A percentile compares a stretch with the other conserved stretches of the same genome.
Evolutionary conservation across 495 filamentous ascomycete genomes (phyloP).

Genomic region (Penicillium goetzii): DNA sequence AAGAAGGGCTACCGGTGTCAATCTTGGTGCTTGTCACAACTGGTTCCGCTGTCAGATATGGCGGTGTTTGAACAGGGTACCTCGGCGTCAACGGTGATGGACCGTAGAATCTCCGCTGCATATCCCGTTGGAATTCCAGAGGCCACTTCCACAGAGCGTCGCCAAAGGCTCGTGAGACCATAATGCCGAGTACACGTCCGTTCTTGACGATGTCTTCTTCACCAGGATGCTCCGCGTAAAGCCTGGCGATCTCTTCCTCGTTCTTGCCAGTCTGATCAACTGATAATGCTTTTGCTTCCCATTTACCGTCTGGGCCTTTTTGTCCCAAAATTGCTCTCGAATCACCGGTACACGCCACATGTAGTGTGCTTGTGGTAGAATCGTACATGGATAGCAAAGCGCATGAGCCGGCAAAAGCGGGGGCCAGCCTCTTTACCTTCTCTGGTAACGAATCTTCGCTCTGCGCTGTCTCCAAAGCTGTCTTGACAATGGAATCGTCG

Average conservation of each 20-base stretch:
- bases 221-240: conserved; percentile 59
- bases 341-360: conserved; percentile 63
- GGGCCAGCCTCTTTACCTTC: conserved; percentile 41
- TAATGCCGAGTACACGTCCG: conserved; percentile 60
- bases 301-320: conserved; percentile 46
- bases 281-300: conserved; percentile 55
- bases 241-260: conserved; percentile 50
- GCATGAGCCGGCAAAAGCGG: conserved; percentile 61
- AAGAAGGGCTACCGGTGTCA: conserved; percentile 49
- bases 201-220: conserved; percentile 57
- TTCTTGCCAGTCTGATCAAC: conserved; percentile 63
- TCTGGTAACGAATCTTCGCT: conserved; percentile 30
- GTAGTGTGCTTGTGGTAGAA: conserved; percentile 47
- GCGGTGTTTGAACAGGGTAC: conserved; percentile 53
- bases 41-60: conserved; percentile 69
- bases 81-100: conserved; percentile 43
- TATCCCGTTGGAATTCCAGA: conserved; percentile 44
- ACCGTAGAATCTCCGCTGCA: conserved; percentile 52
- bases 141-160: conserved; percentile 68
- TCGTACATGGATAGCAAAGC: conserved; percentile 63
- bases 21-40: conserved; percentile 61
- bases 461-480: conserved; percentile 34
- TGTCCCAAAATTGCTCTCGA: conserved; percentile 64
- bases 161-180: conserved; percentile 64
- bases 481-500: conserved; percentile 53